phyloP scores from a whole-genome alignment of 1,284 basidiomycete genomes.

The Moesziomyces antarcticus region DNA sequence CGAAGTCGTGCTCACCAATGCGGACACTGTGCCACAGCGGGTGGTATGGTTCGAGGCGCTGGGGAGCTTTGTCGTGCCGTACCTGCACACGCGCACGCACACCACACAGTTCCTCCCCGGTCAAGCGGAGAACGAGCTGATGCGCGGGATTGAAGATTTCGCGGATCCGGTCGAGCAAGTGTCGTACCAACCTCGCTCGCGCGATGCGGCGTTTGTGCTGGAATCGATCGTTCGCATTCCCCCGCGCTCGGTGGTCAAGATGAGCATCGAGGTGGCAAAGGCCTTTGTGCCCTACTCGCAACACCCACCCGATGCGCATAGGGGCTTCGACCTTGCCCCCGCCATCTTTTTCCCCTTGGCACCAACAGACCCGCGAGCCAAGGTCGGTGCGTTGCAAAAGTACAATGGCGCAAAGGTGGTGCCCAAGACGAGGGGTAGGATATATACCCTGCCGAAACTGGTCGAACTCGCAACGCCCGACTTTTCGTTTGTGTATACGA shows the following conservation, averaged over 20 bases:
- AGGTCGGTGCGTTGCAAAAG: constrained; percentile 1
- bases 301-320: constrained; percentile 92
- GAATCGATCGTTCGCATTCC: constrained; percentile 79
- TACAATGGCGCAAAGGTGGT: too few species aligned
- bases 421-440: constrained; percentile 30
- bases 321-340: constrained; percentile 90
- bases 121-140: constrained; percentile 21
- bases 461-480: constrained; percentile 94
- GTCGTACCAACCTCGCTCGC: constrained; percentile 35
- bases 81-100: constrained; percentile 80
- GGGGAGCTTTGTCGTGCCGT: constrained; percentile 91
- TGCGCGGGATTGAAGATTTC: constrained; percentile 49
- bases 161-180: constrained; percentile 38
- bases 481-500: constrained; percentile 99
- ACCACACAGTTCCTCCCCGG: constrained; percentile 31
- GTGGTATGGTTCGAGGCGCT: constrained; percentile 87
- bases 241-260: constrained; percentile 72
- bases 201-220: constrained; percentile 31
- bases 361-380: constrained; percentile 9
- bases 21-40: constrained; percentile 70
- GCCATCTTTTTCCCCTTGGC: constrained; percentile 69
- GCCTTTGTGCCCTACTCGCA: constrained; percentile 92
- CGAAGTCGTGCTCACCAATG: constrained; percentile 78
- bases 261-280: constrained; percentile 83
- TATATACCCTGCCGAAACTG: constrained; percentile 84